Base-by-base conservation (phyloP, 305 asterid species). In the Fraxinus baroniana region DNA sequence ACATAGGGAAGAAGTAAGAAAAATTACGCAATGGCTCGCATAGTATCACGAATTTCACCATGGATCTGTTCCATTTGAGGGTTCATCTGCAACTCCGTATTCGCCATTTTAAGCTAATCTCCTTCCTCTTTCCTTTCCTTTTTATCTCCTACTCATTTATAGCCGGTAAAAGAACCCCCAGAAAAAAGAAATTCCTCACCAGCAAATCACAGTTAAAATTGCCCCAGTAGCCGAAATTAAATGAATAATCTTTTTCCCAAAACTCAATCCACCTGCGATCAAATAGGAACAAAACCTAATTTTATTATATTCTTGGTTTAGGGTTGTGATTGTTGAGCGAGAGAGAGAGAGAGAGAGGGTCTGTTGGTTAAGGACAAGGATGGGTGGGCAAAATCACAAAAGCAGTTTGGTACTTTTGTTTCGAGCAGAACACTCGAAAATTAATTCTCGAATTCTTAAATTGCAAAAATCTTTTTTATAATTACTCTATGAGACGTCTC, bases 51-150 rank as follows among this genome's bases (percentile, higher is more conserved):
- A 85, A 95, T 95, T 89, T 95, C 97, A 2, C 98, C 99, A 74
- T 94, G 98, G 93, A 95, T 93, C 98, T 95, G 99, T 87, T 95
- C 99, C 99, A 95, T 93, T 85, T 95, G 98, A 86, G 99, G 93
- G 85, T 82, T 95, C 99, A 94, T 95, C 87, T 86, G 90, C 85
- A 93, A 89, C 89, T 90, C 95, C 84, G 78, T 79, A 80, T 87
- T 87, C 82, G 93, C 92, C 98, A 94, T 91, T 28, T 80, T 8
- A 70, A 81, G 64, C 78, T 62, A 32, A 17, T 55, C 71, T 80
- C 37, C 84, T 71, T 26, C 79, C 82, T 28, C 44, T 26, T 20
- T 24, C 79, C 81, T 83, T 81, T 52, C 84, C 28, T 26, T 26
- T 82, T 80, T 9, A 72, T 68, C 78, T n/a, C 26, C 71, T 36